Percentiles rank a stretch among this genome's conserved stretches.
phyloP scores from a whole-genome alignment of 2,329 filamentous ascomycete genomes.

The Exophiala aquamarina region DNA sequence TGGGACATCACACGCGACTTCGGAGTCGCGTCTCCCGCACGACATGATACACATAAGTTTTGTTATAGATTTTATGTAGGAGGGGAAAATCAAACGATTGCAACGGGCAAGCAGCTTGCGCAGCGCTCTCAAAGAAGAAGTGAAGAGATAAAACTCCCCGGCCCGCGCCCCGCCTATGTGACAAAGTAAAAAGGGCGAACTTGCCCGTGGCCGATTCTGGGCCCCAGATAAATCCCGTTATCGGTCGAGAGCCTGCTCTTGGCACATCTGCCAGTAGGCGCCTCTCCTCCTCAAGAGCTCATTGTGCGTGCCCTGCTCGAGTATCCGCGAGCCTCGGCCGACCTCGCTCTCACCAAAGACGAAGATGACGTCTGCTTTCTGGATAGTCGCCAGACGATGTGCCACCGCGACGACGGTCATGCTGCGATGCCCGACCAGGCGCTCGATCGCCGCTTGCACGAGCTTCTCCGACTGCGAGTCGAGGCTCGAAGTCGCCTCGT shows the following conservation, averaged over 20 bases:
- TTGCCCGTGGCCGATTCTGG: no score
- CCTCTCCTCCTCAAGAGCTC: conserved; percentile 54
- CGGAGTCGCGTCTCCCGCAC: no score
- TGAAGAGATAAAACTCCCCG: no score
- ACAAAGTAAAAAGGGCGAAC: no score
- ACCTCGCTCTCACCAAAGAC: conserved; percentile 65
- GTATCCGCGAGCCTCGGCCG: conserved; percentile 43
- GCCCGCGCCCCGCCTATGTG: no score
- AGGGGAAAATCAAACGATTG: no score
- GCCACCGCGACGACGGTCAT: conserved; percentile 72
- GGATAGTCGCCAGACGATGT: conserved; percentile 73
- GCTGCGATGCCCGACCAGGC: conserved; percentile 50
- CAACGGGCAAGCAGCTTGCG: no score
- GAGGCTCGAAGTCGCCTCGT: conserved; percentile 61
- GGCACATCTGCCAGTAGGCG: conserved; percentile 53
- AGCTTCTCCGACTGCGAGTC: conserved; percentile 67
- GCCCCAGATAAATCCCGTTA: conserved; percentile 22
- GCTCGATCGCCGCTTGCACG: conserved; percentile 69
- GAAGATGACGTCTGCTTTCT: conserved; percentile 77
- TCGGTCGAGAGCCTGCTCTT: conserved; percentile 27
- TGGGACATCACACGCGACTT: no score
- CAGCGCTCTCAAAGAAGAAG: no score
- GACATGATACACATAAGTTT: no score
- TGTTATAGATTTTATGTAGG: no score
- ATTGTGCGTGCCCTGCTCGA: conserved; percentile 62